These are phyloP conservation scores for Trichoderma simmonsii DNA, from an alignment of 2,329 filamentous ascomycete genomes.

Conservation along the genomic window DNA sequence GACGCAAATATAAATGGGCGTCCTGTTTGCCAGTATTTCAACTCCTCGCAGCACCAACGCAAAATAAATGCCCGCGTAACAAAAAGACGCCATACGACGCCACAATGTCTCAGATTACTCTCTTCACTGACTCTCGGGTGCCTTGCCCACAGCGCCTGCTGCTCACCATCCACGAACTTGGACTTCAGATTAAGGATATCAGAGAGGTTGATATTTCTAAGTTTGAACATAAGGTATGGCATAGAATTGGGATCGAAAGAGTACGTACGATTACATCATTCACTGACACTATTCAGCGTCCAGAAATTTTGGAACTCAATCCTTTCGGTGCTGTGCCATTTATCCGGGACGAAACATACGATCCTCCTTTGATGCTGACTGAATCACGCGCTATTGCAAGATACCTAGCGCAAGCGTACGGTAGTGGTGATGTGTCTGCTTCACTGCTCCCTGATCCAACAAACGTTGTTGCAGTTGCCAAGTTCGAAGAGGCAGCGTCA, in stretches of 20 bases:
- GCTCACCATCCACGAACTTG: background rate
- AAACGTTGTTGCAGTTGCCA: background rate
- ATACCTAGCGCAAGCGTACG: background rate
- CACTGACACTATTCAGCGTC: background rate
- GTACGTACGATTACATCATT: background rate
- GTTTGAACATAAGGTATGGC: background rate
- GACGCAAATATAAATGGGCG: background rate
- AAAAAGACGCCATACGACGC: background rate
- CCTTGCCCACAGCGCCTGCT: background rate
- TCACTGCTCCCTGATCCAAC: background rate
- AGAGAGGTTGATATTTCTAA: slow-evolving; percentile 3
- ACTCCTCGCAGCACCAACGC: no score
- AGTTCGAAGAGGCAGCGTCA: background rate
- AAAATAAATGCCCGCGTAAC: background rate
- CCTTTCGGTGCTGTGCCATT: background rate
- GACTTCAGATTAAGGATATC: background rate
- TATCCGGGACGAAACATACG: background rate
- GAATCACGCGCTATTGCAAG: slow-evolving; percentile 3
- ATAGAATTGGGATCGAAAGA: no score
- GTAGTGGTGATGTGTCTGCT: background rate
- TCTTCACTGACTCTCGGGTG: slow-evolving; percentile 1
- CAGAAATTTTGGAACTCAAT: background rate
- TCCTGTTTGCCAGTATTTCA: background rate
- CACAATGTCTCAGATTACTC: background rate
- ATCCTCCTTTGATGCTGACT: background rate